phyloP scores from a whole-genome alignment of 163 green algal genomes.

The Scenedesmus sp. region DNA sequence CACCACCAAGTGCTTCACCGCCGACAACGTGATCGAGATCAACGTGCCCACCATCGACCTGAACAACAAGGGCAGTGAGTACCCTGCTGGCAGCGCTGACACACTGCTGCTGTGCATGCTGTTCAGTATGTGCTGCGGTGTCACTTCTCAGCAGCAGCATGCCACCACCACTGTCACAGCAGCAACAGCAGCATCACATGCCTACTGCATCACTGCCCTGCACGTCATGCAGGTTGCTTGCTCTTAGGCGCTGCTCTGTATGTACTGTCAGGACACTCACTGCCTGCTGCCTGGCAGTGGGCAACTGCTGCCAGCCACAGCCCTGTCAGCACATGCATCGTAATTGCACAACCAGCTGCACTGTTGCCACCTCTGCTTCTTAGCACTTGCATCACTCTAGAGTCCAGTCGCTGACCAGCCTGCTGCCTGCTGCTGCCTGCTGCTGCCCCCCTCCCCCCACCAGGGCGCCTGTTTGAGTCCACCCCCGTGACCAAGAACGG shows the following conservation, averaged over 20 bases:
- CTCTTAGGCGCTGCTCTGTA: background rate
- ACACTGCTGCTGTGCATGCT: background rate
- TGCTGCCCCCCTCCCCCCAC: background rate
- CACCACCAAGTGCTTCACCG: constrained; percentile 30
- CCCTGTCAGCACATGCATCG: background rate
- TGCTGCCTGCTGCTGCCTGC: background rate
- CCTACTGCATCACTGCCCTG: background rate
- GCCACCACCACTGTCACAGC: background rate
- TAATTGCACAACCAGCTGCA: background rate
- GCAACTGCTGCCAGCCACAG: background rate
- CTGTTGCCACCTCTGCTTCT: background rate
- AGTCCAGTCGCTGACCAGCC: background rate
- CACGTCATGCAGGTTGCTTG: too few species aligned
- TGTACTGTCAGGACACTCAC: background rate
- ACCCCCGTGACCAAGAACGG: background rate
- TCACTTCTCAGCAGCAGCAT: background rate
- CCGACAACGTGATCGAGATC: constrained; percentile 16
- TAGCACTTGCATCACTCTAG: background rate
- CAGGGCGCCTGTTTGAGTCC: background rate
- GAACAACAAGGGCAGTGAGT: constrained; percentile 7
- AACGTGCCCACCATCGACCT: constrained; percentile 22
- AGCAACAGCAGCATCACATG: background rate
- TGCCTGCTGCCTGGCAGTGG: background rate
- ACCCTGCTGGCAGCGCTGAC: background rate
- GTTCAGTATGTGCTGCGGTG: background rate